Percentiles rank a stretch among this genome's conserved stretches.
These are phyloP conservation scores for Linaria vulgaris DNA, from an alignment of 257 asterid genomes.

Conservation along the genomic window DNA sequence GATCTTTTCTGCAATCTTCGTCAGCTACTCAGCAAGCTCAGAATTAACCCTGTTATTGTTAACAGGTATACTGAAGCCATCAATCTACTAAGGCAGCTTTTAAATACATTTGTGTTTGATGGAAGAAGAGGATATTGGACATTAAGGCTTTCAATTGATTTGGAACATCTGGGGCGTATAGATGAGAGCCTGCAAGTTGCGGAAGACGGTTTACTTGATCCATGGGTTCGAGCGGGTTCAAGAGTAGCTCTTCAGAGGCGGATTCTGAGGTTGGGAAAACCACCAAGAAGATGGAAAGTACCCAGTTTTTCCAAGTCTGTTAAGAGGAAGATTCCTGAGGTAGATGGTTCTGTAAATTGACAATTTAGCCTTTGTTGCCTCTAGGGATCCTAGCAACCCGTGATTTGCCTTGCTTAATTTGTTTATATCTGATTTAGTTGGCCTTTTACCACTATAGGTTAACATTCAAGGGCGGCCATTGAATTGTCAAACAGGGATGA, in stretches of 20 bases:
- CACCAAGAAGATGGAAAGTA: conserved; percentile 93
- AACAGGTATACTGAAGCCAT: conserved; percentile 74
- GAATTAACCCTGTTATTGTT: conserved; percentile 22
- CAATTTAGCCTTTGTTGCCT: conserved; percentile 3
- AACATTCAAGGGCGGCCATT: conserved; percentile 82
- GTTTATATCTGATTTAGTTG: conserved; percentile 8
- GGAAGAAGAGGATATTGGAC: conserved; percentile 95
- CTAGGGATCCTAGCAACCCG: background rate
- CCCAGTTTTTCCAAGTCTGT: conserved; percentile 64
- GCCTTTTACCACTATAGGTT: conserved; percentile 44
- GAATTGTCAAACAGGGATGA: conserved; percentile 66
- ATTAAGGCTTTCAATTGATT: conserved; percentile 79
- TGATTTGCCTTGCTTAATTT: background rate
- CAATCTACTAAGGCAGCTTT: conserved; percentile 64
- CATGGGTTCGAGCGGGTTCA: conserved; percentile 96
- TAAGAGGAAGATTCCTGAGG: conserved; percentile 81
- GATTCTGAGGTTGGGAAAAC: conserved; percentile 85
- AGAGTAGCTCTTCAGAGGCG: conserved; percentile 80
- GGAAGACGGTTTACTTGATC: conserved; percentile 73
- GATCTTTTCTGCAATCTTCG: conserved; percentile 6
- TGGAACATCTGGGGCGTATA: conserved; percentile 76
- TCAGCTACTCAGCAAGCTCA: background rate
- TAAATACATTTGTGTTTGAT: conserved; percentile 52
- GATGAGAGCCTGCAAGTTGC: conserved; percentile 88
- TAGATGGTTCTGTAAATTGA: conserved; percentile 22